These are phyloP conservation scores for Penstemon barbatus DNA, from an alignment of 257 asterid genomes.

Conservation along the genomic window DNA sequence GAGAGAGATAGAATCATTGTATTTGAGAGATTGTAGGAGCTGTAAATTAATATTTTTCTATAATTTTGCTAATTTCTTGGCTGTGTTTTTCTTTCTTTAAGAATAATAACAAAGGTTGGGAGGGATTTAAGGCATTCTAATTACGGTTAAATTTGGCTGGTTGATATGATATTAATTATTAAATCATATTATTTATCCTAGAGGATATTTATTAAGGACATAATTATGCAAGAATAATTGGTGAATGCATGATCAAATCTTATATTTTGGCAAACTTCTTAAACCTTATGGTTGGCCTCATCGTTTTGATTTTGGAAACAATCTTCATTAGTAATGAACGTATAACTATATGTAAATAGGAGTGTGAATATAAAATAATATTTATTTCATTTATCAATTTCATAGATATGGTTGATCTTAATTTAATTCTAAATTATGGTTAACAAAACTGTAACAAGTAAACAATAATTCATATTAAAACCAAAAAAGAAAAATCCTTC, in stretches of 20 bases:
- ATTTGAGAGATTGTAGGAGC: slow-evolving; percentile 39
- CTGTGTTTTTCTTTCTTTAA: not conserved
- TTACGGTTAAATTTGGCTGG: not conserved
- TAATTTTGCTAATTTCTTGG: not conserved
- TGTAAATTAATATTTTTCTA: slow-evolving; percentile 7
- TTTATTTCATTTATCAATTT: not conserved
- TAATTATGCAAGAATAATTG: not conserved
- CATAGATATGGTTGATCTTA: not conserved
- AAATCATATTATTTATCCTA: not conserved
- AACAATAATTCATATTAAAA: not conserved
- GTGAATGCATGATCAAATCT: not conserved
- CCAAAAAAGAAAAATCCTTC: not conserved
- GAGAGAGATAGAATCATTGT: slow-evolving; percentile 27
- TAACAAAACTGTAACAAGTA: not conserved
- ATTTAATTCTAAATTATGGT: not conserved
- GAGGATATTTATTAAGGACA: not conserved
- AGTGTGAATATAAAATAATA: too few relatives aligned
- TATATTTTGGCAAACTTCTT: too few relatives aligned
- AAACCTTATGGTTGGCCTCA: too few relatives aligned
- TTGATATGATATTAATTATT: too few relatives aligned
- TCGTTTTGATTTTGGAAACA: too few relatives aligned
- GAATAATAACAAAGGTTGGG: not conserved
- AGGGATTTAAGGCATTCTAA: not conserved
- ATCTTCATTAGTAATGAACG: too few relatives aligned
- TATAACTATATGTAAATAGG: too few relatives aligned